phyloP scores from a whole-genome alignment of 177 flowering plant genomes.

The Vitis hybrid region DNA sequence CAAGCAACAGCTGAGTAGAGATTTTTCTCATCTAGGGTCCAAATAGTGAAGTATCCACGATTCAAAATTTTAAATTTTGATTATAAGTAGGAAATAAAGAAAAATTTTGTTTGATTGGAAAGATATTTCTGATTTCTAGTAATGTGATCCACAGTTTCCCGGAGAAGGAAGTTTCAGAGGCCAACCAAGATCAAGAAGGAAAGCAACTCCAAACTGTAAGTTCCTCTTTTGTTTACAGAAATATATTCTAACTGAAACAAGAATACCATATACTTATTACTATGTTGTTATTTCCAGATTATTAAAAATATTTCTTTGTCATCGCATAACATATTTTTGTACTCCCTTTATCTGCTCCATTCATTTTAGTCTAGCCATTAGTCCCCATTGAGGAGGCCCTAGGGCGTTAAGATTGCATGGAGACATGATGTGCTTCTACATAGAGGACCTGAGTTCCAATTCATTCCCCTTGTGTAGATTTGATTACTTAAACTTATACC shows the following conservation, averaged over 20 bases:
- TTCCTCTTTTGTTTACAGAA: not conserved
- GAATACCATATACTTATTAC: too few relatives aligned
- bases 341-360: too few relatives aligned
- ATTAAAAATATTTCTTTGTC: not conserved
- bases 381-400: not conserved
- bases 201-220: conserved; percentile 56
- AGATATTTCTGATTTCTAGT: conserved; percentile 1
- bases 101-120: not conserved
- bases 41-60: too few relatives aligned
- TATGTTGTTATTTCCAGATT: not conserved
- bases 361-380: not conserved
- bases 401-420: not conserved
- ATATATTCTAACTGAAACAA: too few relatives aligned
- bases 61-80: too few relatives aligned
- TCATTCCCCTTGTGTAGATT: too few relatives aligned
- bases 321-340: too few relatives aligned
- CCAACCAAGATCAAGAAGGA: conserved; percentile 30
- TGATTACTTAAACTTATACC: too few relatives aligned
- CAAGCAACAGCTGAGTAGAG: too few relatives aligned
- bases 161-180: conserved; percentile 32
- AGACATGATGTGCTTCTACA: not conserved
- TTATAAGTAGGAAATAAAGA: too few relatives aligned
- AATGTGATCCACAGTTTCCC: conserved; percentile 34
- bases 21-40: too few relatives aligned
- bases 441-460: not conserved